These are phyloP conservation scores for Pestalotiopsis sp. DNA, from an alignment of 2,329 filamentous ascomycete species.

Conservation along the genomic window DNA sequence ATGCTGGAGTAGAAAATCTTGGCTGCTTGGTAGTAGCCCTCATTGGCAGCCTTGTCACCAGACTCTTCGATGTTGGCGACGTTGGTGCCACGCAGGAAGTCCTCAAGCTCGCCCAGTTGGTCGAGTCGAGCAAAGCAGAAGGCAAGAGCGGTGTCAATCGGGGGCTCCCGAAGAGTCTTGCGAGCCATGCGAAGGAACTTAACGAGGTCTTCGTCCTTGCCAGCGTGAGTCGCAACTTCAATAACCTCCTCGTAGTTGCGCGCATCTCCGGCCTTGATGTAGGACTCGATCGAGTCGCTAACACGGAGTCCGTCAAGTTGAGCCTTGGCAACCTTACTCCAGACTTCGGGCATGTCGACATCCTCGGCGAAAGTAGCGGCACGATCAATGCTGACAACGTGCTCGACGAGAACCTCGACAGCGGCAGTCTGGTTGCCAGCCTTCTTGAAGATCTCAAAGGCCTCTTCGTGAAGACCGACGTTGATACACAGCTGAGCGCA, in stretches of 20 bases:
- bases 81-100: conserved; percentile 91
- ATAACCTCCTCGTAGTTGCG: conserved; percentile 96
- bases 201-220: conserved; percentile 96
- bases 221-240: conserved; percentile 90
- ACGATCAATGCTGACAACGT: conserved; percentile 96
- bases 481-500: conserved; percentile 93
- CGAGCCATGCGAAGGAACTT: conserved; percentile 97
- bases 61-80: conserved; percentile 96
- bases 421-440: conserved; percentile 85
- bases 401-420: conserved; percentile 89
- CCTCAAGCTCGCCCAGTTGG: conserved; percentile 90
- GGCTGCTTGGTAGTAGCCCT: conserved; percentile 91
- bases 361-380: conserved; percentile 95
- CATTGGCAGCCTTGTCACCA: conserved; percentile 95
- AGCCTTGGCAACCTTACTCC: conserved; percentile 98
- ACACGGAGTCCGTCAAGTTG: conserved; percentile 95
- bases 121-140: conserved; percentile 93
- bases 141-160: conserved; percentile 90
- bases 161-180: conserved; percentile 91
- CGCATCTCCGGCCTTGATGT: conserved; percentile 92
- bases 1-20: conserved; percentile 99
- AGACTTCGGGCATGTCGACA: conserved; percentile 91
- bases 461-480: conserved; percentile 93
- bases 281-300: conserved; percentile 91
- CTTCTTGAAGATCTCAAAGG: conserved; percentile 99